Evolutionary conservation across 2,329 filamentous ascomycete genomes (phyloP), one percentile per base, ranked within the genome.

Genomic region (Cytospora leucostoma): DNA sequence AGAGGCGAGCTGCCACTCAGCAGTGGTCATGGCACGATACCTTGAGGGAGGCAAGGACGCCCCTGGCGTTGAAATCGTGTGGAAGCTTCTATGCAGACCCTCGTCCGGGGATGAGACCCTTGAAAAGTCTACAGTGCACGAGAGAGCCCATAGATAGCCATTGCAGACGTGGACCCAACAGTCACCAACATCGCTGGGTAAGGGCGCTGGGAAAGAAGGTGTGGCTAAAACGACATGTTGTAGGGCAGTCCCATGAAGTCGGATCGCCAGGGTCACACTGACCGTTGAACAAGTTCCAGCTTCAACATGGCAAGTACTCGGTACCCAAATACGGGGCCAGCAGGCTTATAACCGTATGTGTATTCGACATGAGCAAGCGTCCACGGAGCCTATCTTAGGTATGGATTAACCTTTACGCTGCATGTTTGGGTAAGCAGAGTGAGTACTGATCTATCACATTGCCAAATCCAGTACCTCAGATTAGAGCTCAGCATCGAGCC

Each of bases 1-100:
- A 44, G 40, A 61, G 47, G 51, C 47, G 21, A 49, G 47, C 59
- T 49, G 51, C 49, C 59, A 37, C 37, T 49, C 32, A 37, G 6
- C 49, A 35, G 32, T 40, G n/a, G 51, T 55, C 38, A 38, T 19
- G 38, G 19, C 19, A 55, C 49, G 40, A 37, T 47, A 40, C 12
- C 7, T 37, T 34, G 5, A n/a, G 37, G 15, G 59, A 13, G 44
- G 44, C 38, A 21, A 27, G 13, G 17, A 33, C 17, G 34, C 44
- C 44, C 44, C 38, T 35, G 17, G n/a, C 38, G 27, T 7, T 52
- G n/a, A n/a, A 50, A 12, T 34, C 7, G 34, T 13, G 27, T 54
- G 4, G 38, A 38, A 34, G 19, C 19, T 54, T 27, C 27, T 19
- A 33, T 54, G 58, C 50, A 54, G 58, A 55, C 54, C 58, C n/a